Percentiles rank a stretch among this genome's conserved stretches.
phyloP scores from a whole-genome alignment of 768 basidiomycete species.

The Epithele typhae region DNA sequence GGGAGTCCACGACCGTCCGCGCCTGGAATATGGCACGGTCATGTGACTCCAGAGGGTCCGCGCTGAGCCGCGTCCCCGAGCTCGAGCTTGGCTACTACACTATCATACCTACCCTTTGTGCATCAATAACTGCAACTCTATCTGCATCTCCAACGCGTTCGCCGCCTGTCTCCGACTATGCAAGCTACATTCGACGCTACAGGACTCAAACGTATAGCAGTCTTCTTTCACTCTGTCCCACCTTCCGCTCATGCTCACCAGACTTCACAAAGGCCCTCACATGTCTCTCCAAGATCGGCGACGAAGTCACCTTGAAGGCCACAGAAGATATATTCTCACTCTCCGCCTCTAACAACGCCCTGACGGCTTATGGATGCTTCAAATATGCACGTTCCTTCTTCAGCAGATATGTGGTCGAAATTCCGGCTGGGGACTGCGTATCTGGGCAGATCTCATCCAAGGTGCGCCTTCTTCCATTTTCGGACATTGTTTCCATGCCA shows the following conservation, averaged over 20 bases:
- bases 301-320: conserved; percentile 70
- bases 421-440: conserved; percentile 29
- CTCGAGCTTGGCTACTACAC: no score
- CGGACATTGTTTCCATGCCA: neutral
- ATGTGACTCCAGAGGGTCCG: no score
- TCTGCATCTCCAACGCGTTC: no score
- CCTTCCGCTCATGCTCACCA: conserved; percentile 24
- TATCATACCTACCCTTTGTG: no score
- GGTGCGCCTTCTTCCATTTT: conserved; percentile 32
- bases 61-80: no score
- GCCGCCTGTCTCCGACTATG: no score
- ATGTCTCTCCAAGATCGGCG: conserved; percentile 80
- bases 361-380: conserved; percentile 80
- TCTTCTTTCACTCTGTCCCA: conserved; percentile 1
- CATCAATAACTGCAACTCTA: no score
- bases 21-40: no score
- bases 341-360: conserved; percentile 74
- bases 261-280: conserved; percentile 71
- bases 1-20: no score
- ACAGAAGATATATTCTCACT: conserved; percentile 55
- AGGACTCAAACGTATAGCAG: conserved; percentile 41
- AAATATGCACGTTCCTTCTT: conserved; percentile 68
- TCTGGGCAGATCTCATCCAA: conserved; percentile 69
- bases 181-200: conserved; percentile 62
- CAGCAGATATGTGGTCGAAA: conserved; percentile 51